Conservation (phyloP, 192 early-diverging fungal genomes). For the Rhizophagus sp. region DNA sequence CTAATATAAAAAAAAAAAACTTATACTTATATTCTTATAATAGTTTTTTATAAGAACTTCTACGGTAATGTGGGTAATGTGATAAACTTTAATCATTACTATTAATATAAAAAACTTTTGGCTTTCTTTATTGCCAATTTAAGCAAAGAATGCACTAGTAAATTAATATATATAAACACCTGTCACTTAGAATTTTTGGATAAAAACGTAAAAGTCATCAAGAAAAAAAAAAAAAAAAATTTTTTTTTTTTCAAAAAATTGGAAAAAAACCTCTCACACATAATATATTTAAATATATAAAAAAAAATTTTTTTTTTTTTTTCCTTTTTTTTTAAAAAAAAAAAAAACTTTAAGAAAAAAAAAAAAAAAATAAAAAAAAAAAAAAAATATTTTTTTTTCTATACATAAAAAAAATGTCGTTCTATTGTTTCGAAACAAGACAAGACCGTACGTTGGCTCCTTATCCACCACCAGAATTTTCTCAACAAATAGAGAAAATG, state of each 20-base stretch:
- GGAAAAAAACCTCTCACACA: no score
- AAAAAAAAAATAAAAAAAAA: background rate
- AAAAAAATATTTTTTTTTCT: background rate
- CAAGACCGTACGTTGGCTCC: constrained; percentile 2
- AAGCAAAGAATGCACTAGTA: background rate
- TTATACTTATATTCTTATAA: no score
- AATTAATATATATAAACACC: background rate
- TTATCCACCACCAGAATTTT: constrained; percentile 12
- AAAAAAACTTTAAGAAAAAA: background rate
- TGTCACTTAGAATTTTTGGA: background rate
- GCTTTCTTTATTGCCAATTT: background rate
- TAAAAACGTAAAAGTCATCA: no score
- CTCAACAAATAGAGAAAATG: constrained; percentile 7
- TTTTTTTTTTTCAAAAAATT: no score
- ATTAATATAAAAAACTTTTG: background rate
- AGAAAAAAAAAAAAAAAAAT: background rate
- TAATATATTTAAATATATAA: no score
- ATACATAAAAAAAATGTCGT: background rate
- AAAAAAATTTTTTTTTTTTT: no score
- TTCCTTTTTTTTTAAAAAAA: background rate
- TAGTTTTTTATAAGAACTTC: no score
- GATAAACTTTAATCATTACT: background rate
- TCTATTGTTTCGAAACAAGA: constrained; percentile 16
- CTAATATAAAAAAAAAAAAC: no score
- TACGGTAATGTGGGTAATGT: background rate